Percentiles rank a stretch among this genome's conserved stretches.
Evolutionary conservation across 176 grass and related monocot genomes (phyloP).

Genomic region (Triticum turgidum): DNA sequence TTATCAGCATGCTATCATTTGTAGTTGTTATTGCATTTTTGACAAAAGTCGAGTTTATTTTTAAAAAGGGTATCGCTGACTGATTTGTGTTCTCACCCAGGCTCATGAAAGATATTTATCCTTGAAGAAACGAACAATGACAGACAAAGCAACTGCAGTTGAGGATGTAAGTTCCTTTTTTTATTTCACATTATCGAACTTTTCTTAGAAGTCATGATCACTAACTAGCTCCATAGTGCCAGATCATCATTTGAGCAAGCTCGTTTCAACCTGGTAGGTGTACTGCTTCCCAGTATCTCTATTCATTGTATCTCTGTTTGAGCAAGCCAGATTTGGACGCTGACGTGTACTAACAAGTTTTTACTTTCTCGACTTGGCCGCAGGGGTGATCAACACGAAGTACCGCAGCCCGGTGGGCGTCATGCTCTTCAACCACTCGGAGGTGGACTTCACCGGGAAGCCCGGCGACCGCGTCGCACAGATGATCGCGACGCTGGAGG

Average conservation of each 20-base stretch:
- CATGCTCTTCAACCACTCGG: no score
- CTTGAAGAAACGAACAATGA: slow-evolving; percentile 86
- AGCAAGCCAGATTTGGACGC: no score
- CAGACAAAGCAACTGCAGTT: slow-evolving; percentile 69
- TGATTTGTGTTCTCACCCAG: slow-evolving; percentile 40
- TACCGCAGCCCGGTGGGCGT: no score
- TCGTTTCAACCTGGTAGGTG: slow-evolving; percentile 82
- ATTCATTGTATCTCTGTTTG: background rate
- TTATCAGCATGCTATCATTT: background rate
- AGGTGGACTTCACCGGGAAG: no score
- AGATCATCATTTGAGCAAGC: slow-evolving; percentile 99
- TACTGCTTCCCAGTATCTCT: background rate
- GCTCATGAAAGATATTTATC: slow-evolving; percentile 87
- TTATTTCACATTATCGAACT: slow-evolving; percentile 19
- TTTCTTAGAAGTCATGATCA: slow-evolving; percentile 14
- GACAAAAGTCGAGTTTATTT: slow-evolving; percentile 10
- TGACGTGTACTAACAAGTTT: no score
- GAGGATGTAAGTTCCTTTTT: slow-evolving; percentile 73
- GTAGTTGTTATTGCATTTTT: background rate
- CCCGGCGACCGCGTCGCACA: no score
- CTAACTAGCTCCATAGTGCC: slow-evolving; percentile 68
- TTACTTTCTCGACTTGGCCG: no score
- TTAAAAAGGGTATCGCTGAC: slow-evolving; percentile 6
- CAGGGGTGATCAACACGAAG: no score
- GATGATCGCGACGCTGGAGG: no score